Evolutionary conservation across 352 stramenopile species (phyloP).

Genomic region (Pythium phragmiticola): DNA sequence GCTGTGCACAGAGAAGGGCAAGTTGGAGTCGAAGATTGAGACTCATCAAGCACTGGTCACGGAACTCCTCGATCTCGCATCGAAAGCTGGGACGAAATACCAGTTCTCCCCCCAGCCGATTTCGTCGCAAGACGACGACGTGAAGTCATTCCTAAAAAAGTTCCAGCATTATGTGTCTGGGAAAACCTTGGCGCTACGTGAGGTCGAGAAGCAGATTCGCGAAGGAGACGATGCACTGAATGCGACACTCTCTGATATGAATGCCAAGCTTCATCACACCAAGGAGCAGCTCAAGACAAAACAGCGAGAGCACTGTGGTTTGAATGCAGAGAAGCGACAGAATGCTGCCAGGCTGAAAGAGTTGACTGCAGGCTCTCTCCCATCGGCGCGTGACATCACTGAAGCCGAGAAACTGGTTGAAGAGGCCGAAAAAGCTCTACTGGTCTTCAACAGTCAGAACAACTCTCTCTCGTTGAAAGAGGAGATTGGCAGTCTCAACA

Average conservation of each 20-base stretch:
- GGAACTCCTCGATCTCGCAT: conserved; percentile 45
- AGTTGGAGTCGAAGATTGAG: conserved; percentile 55
- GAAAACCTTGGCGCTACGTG: conserved; percentile 41
- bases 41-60: conserved; percentile 36
- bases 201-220: conserved; percentile 39
- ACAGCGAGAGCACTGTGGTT: conserved; percentile 32
- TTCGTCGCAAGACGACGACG: conserved; percentile 49
- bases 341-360: conserved; percentile 42
- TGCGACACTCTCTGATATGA: conserved; percentile 45
- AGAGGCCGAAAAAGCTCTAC: conserved; percentile 46
- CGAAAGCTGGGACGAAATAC: conserved; percentile 54
- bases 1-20: conserved; percentile 40
- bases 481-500: conserved; percentile 47
- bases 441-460: conserved; percentile 44
- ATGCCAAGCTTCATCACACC: conserved; percentile 48
- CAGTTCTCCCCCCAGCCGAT: conserved; percentile 51
- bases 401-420: conserved; percentile 48
- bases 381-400: conserved; percentile 47
- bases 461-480: conserved; percentile 35
- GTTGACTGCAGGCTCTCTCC: conserved; percentile 34
- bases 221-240: conserved; percentile 47
- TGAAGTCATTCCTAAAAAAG: conserved; percentile 47
- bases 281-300: conserved; percentile 53
- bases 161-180: conserved; percentile 46
- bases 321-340: conserved; percentile 45